Evolutionary conservation across 192 early-diverging fungal genomes (phyloP).

Genomic region (Podochytrium sp.): DNA sequence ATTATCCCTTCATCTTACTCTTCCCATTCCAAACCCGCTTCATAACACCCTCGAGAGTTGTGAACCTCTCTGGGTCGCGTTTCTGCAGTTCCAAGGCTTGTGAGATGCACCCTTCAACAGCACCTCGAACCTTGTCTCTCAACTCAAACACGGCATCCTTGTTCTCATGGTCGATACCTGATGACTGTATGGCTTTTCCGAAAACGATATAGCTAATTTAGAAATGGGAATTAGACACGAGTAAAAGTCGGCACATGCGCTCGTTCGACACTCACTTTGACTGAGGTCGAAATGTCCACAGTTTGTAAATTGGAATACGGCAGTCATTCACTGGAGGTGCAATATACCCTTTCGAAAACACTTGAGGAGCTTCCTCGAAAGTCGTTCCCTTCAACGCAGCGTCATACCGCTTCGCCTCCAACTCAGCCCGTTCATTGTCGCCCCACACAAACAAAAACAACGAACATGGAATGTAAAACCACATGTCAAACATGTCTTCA

Average conservation of each 20-base stretch:
- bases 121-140: background rate
- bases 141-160: background rate
- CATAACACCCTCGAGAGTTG: too few species aligned
- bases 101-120: background rate
- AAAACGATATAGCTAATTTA: conserved; percentile 1
- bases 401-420: background rate
- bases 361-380: background rate
- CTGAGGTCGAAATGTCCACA: background rate
- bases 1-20: too few species aligned
- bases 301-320: conserved; percentile 5
- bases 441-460: background rate
- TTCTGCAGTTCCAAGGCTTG: background rate
- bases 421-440: background rate
- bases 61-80: background rate
- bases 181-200: background rate
- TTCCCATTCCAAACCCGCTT: background rate
- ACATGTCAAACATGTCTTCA: conserved; percentile 28
- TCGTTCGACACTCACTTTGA: too few species aligned
- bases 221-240: too few species aligned
- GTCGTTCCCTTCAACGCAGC: background rate
- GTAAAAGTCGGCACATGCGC: too few species aligned
- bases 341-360: background rate
- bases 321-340: background rate
- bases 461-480: background rate
- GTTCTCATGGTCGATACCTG: background rate